A percentile compares a stretch with the other conserved stretches of the same genome.
These are phyloP conservation scores for Colletotrichum liriopes DNA, from an alignment of 2,329 filamentous ascomycete genomes.

Conservation along the genomic window DNA sequence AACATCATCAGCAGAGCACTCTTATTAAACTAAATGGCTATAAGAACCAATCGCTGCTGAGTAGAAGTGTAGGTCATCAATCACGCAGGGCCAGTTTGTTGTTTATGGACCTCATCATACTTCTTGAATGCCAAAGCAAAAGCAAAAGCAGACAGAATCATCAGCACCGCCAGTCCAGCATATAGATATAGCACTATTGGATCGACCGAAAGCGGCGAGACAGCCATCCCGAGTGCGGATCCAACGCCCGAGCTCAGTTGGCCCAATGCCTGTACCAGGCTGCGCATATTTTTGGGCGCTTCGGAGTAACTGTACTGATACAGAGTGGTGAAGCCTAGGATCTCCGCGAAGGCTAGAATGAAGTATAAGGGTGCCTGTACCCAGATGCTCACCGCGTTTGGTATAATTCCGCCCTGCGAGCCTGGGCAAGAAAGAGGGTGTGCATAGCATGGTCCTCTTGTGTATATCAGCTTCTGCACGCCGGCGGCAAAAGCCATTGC, in stretches of 20 bases:
- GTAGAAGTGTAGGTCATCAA: too few relatives aligned
- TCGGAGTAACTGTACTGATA: conserved; percentile 61
- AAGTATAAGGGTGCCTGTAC: conserved; percentile 58
- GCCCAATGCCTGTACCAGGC: conserved; percentile 50
- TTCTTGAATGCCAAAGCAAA: too few relatives aligned
- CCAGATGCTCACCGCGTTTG: conserved; percentile 56
- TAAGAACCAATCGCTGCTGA: too few relatives aligned
- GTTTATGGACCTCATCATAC: too few relatives aligned
- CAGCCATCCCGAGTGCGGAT: too few relatives aligned
- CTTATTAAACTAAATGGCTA: too few relatives aligned
- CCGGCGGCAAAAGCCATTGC: conserved; percentile 66
- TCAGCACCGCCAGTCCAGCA: too few relatives aligned
- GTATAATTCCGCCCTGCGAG: conserved; percentile 35
- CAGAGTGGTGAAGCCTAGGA: conserved; percentile 58
- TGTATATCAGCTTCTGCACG: conserved; percentile 61
- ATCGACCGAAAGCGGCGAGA: too few relatives aligned
- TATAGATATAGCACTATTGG: too few relatives aligned
- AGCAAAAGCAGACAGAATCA: too few relatives aligned
- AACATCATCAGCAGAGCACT: too few relatives aligned
- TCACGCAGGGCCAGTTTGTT: too few relatives aligned
- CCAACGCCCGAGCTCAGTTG: conserved; percentile 44
- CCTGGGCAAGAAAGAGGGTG: conserved; percentile 47
- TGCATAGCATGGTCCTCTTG: conserved; percentile 37
- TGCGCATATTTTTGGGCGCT: conserved; percentile 58
- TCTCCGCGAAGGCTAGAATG: conserved; percentile 57